These are phyloP conservation scores for Narthecium ossifragum DNA, from an alignment of 106 monocot species.

Conservation along the genomic window DNA sequence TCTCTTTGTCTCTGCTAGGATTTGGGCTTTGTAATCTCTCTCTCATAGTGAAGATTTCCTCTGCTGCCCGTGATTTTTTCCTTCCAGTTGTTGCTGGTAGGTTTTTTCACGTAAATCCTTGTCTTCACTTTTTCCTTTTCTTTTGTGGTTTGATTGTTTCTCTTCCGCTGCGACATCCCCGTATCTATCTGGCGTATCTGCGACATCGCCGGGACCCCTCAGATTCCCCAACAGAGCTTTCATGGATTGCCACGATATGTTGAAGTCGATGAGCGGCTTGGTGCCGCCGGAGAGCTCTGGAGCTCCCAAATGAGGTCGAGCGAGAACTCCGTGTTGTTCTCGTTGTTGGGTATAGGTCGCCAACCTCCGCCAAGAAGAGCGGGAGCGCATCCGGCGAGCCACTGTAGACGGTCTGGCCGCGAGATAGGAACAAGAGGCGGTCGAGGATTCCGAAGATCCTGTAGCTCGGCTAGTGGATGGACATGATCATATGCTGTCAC, in stretches of 20 bases:
- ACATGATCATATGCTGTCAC: constrained; percentile 86
- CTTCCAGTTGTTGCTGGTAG: too few species aligned
- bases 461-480: constrained; percentile 88
- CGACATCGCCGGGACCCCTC: too few species aligned
- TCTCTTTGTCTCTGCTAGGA: too few species aligned
- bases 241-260: constrained; percentile 30
- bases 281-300: constrained; percentile 39
- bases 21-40: too few species aligned
- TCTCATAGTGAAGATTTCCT: too few species aligned
- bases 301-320: constrained; percentile 78
- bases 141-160: too few species aligned
- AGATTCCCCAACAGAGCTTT: too few species aligned
- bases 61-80: too few species aligned
- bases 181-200: too few species aligned
- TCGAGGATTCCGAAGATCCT: constrained; percentile 73
- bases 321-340: constrained; percentile 77
- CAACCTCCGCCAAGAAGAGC: constrained; percentile 66
- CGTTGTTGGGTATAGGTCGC: constrained; percentile 77
- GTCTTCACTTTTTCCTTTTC: too few species aligned
- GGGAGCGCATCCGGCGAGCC: constrained; percentile 50
- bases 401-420: constrained; percentile 61
- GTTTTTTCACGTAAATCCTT: too few species aligned
- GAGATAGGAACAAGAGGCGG: constrained; percentile 67
- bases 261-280: constrained; percentile 49
- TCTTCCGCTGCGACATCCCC: too few species aligned